Conservation (phyloP, 75 land plant genomes). For the Selaginella moellendorffii region DNA sequence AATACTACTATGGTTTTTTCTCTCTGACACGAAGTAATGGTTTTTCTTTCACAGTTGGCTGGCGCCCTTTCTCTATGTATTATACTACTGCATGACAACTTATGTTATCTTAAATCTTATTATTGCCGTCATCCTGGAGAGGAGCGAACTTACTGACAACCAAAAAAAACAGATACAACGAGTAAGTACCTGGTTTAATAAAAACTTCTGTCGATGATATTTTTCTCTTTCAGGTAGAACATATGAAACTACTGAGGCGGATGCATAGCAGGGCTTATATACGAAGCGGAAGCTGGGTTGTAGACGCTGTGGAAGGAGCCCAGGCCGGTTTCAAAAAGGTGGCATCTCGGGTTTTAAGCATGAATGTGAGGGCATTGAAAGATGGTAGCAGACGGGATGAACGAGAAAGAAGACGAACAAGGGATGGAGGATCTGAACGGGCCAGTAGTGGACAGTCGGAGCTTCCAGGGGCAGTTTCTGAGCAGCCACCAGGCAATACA, state of each 20-base stretch:
- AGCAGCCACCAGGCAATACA: not conserved
- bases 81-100: conserved; percentile 20
- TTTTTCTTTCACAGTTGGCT: not conserved
- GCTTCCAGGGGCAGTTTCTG: not conserved
- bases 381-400: not conserved
- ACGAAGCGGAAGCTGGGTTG: conserved; percentile 27
- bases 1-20: not conserved
- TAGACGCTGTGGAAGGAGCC: conserved; percentile 32
- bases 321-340: conserved; percentile 16
- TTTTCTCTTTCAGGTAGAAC: conserved; percentile 14
- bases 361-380: conserved; percentile 15
- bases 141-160: conserved; percentile 22
- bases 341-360: not conserved
- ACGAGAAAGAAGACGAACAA: not conserved
- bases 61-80: conserved; percentile 22
- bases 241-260: conserved; percentile 16
- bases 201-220: no score
- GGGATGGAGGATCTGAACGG: not conserved
- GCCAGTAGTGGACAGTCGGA: not conserved
- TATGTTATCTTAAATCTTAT: conserved; percentile 21
- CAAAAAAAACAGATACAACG: conserved; percentile 33
- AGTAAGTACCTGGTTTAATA: conserved; percentile 13
- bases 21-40: not conserved
- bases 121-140: conserved; percentile 31
- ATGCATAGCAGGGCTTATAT: conserved; percentile 8